phyloP scores from a whole-genome alignment of 768 basidiomycete genomes.

The Pleurotus djamor region DNA sequence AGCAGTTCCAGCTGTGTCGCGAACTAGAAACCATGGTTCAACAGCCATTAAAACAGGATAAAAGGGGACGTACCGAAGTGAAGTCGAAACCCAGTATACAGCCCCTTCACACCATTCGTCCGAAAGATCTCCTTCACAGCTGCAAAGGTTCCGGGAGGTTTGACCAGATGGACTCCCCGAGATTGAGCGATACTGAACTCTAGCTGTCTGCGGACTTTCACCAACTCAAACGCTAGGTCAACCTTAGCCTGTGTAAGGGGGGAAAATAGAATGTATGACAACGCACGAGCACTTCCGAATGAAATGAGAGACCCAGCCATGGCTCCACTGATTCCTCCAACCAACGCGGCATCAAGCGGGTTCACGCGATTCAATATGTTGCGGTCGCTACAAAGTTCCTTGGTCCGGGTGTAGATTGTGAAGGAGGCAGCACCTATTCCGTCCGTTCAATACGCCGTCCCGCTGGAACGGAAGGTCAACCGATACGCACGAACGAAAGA shows the following conservation, averaged over 20 bases:
- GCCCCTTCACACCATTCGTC: constrained; percentile 57
- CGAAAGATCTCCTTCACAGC: constrained; percentile 81
- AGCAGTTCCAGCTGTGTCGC: constrained; percentile 87
- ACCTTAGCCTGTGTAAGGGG: neutral
- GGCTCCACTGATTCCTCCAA: constrained; percentile 83
- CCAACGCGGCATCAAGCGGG: constrained; percentile 68
- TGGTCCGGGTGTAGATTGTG: constrained; percentile 85
- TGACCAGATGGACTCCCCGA: constrained; percentile 67
- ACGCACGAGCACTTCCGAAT: constrained; percentile 86
- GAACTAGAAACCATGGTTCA: constrained; percentile 43
- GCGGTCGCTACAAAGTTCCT: constrained; percentile 64
- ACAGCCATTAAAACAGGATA: neutral
- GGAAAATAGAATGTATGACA: neutral
- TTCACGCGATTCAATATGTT: constrained; percentile 56
- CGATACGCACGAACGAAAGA: constrained; percentile 88
- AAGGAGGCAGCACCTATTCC: constrained; percentile 81
- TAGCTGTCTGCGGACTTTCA: constrained; percentile 92
- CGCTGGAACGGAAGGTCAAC: too few species aligned
- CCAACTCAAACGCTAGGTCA: constrained; percentile 80
- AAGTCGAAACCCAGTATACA: constrained; percentile 84
- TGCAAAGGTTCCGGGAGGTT: constrained; percentile 75
- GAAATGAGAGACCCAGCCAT: constrained; percentile 89
- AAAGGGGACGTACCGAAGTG: constrained; percentile 64
- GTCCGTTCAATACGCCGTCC: constrained; percentile 5
- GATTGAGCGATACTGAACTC: constrained; percentile 89